Evolutionary conservation across 208 protist genomes (phyloP).

Genomic region (Leishmania martiniquensis): DNA sequence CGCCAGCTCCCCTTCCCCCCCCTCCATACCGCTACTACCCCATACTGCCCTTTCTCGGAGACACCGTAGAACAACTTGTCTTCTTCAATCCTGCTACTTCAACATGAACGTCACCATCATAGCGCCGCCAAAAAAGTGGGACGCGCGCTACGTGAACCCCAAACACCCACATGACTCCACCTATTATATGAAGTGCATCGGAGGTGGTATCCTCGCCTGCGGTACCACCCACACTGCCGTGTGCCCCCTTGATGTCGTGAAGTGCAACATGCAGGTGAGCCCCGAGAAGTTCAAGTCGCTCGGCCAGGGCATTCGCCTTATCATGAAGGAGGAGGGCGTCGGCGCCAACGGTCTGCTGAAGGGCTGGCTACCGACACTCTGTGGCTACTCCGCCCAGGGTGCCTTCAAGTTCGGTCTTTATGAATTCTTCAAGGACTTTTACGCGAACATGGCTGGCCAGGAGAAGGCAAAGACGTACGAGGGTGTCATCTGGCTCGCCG

Average conservation of each 20-base stretch:
- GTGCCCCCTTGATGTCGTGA: constrained; percentile 96
- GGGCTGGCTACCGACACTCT: constrained; percentile 92
- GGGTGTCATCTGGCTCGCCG: constrained; percentile 88
- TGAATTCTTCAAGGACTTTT: constrained; percentile 95
- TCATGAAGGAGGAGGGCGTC: constrained; percentile 69
- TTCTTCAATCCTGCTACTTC: neutral
- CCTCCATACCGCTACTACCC: too few relatives aligned
- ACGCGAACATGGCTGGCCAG: constrained; percentile 89
- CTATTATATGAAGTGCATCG: constrained; percentile 94
- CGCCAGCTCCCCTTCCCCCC: too few relatives aligned
- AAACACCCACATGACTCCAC: constrained; percentile 59
- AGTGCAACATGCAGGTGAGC: constrained; percentile 96
- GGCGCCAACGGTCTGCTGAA: constrained; percentile 80
- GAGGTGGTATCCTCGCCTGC: constrained; percentile 94
- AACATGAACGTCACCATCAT: neutral
- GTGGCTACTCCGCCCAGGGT: constrained; percentile 95
- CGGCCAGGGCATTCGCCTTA: constrained; percentile 57
- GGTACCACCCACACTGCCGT: constrained; percentile 95
- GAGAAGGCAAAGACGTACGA: constrained; percentile 74
- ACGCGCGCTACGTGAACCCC: constrained; percentile 81
- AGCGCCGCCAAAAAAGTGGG: constrained; percentile 47
- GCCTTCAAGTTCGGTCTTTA: constrained; percentile 96
- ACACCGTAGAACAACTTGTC: neutral
- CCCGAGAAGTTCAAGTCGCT: constrained; percentile 90
- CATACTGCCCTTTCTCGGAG: neutral